phyloP scores from a whole-genome alignment of 495 filamentous ascomycete species.

The Podospora conica region DNA sequence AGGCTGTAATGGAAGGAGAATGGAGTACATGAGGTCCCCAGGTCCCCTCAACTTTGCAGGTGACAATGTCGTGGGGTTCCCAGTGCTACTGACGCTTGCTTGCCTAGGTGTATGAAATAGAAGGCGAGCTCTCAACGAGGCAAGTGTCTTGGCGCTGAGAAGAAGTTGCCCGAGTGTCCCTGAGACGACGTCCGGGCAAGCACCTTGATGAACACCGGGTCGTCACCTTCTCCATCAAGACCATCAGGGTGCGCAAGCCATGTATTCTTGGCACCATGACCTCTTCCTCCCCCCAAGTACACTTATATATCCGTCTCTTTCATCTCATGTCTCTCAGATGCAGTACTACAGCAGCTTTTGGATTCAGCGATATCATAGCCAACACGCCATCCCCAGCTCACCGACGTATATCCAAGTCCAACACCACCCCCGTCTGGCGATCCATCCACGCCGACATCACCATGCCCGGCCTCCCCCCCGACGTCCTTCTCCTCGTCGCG shows the following conservation, averaged over 20 bases:
- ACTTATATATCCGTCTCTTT: not conserved
- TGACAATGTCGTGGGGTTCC: not conserved
- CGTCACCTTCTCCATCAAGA: not conserved
- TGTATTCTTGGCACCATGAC: not conserved
- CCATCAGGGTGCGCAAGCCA: not conserved
- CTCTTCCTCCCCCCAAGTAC: not conserved
- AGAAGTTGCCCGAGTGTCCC: not conserved
- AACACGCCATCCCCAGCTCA: not conserved
- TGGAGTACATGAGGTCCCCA: not conserved
- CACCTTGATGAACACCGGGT: not conserved
- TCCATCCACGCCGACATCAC: not conserved
- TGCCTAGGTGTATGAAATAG: not conserved
- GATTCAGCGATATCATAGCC: not conserved
- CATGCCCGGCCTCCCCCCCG: constrained; percentile 8
- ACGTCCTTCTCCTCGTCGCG: constrained; percentile 26
- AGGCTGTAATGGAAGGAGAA: not conserved
- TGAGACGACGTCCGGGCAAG: not conserved
- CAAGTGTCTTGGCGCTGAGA: not conserved
- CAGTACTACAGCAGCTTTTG: not conserved
- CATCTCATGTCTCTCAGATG: not conserved
- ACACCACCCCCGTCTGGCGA: not conserved
- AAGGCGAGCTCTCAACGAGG: too few species aligned
- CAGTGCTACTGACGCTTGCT: not conserved
- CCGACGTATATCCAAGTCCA: not conserved
- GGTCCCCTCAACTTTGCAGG: not conserved